Base-by-base conservation (phyloP, 1,284 basidiomycete species). In the Cystobasidium pallidum region DNA sequence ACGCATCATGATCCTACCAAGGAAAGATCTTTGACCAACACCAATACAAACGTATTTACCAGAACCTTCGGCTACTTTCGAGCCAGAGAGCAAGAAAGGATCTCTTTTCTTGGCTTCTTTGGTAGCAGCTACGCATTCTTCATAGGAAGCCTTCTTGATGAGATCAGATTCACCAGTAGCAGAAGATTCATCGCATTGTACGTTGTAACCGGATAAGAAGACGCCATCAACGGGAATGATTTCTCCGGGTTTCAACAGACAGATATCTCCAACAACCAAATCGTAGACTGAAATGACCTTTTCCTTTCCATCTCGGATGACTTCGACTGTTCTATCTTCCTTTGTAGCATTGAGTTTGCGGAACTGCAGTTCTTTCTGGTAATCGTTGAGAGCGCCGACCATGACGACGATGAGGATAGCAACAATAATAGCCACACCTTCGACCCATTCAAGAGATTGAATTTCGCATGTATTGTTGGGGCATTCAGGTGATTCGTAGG, bases 351-450 rank as follows among this genome's bases (percentile, higher is more conserved):
- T 97, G 66, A 99, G 86, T 45, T 85, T 85, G 78, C 91, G 89
- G 84, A 99, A 98, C 82, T 99, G 95, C 7, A 88, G 88, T 81
- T 99, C 95, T 83, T 99, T 98, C 81, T 98, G 94, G 88, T 91
- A 99, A 80, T 94, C 93, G 79, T 93, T 94, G 45, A 94, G 75
- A 28, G 91, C 91, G 45, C 92, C 92, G 63, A 94, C 91, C 57
- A 92, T 81, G 74, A 95, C 89, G 75, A 96, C 92, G 74, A 93
- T 91, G 62, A 86, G 75, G 65, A 92, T 88, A 6, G 96, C 96
- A 68, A 94, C 86, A 77, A 96, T 87, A 79, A 99, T 99, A 7
- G 95, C 93, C 15, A 99, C 92, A 78, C 96, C 96, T 83, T 99
- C 95, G 3, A 99, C 93, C 94, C 95, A 99, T 78, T 98, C 94